Base-by-base conservation (phyloP, 768 basidiomycete genomes). In the Boletus edulis region DNA sequence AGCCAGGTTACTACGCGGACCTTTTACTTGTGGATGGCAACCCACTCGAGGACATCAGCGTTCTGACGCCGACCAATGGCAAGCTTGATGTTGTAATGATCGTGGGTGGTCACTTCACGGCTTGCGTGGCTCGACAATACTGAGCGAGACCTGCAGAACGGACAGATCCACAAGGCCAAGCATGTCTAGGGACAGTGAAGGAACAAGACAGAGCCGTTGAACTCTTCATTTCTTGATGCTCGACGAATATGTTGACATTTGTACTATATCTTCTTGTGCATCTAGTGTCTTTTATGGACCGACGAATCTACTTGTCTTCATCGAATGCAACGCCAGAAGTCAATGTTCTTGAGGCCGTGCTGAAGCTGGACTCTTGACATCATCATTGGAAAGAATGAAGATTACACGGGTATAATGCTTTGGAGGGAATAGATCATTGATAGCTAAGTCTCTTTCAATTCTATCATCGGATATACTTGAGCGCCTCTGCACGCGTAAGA, bases 401-500 rank as follows among this genome's bases (percentile, higher is more conserved):
- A 29, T 29, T 29, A 29, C 27, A 29, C 27, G 27, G 27, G 27
- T 29, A 29, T 29, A 29, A 29, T 29, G 27, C 27, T 29, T 29
- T 29, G 27, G 27, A 29, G 27, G 27, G 27, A 29, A 29, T 29
- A 29, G 27, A 29, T 29, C 27, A 1, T 29, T 29, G 27, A 29
- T 29, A 1, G 9, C 9, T 29, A 29, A 9, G 9, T 9, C 27
- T 29, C 27, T 29, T 29, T 29, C 27, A 18, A 15, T 39, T 11
- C 38, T n/a, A 20, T 32, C 20, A 47, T 46, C 39, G 34, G 13
- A 52, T 51, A 14, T 35, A 87, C 54, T 96, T 97, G 65, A 98
- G 77, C 37, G 80, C 88, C 73, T 97, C 95, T 6, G 95, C 94
- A 8, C 95, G 86, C 46, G 81, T 79, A 22, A 98, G 84, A 72